Conservation (phyloP, 1,139 yeast genomes). For the Eremothecium gossypii region DNA sequence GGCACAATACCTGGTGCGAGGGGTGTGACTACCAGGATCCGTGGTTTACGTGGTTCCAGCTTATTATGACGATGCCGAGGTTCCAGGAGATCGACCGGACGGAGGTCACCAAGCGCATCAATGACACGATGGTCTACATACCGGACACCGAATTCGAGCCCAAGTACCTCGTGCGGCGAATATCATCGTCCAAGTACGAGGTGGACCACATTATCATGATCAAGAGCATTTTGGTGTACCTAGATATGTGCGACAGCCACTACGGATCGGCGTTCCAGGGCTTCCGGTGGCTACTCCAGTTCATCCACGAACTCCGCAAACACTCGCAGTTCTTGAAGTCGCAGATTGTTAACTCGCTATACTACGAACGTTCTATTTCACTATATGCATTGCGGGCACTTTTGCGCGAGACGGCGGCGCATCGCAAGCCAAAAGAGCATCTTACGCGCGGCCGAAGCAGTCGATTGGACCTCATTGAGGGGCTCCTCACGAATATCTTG, state of each 20-base stretch:
- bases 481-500: constrained; percentile 9
- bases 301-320: constrained; percentile 12
- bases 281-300: constrained; percentile 19
- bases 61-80: constrained; percentile 2
- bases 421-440: neutral
- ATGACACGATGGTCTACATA: constrained; percentile 2
- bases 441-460: constrained; percentile 4
- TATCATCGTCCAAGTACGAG: constrained; percentile 7
- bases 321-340: constrained; percentile 2
- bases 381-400: constrained; percentile 9
- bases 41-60: constrained; percentile 4
- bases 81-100: neutral
- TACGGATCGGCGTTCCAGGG: constrained; percentile 12
- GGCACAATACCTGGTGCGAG: constrained; percentile 1
- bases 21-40: constrained; percentile 1
- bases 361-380: constrained; percentile 12
- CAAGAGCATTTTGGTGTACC: constrained; percentile 10
- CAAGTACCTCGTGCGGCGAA: constrained; percentile 12
- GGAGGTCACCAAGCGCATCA: constrained; percentile 1
- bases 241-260: constrained; percentile 10
- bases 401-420: constrained; percentile 4
- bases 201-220: constrained; percentile 9
- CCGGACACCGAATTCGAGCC: constrained; percentile 14
- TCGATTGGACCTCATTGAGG: constrained; percentile 11
- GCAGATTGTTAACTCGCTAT: constrained; percentile 6